Evolutionary conservation across 257 asterid genomes (phyloP).

Genomic region (Cinchona pubescens): DNA sequence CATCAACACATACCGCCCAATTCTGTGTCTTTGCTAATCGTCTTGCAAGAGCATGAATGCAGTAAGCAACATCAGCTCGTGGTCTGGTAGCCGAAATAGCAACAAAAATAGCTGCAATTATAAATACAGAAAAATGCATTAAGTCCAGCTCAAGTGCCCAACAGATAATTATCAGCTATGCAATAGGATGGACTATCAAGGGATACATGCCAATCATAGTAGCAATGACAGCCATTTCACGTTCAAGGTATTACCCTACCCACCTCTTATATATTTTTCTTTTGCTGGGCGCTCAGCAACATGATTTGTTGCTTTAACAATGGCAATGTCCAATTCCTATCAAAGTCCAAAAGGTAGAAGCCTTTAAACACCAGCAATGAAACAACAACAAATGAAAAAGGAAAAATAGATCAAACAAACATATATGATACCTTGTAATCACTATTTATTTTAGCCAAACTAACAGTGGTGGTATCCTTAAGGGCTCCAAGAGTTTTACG

Average conservation of each 20-base stretch:
- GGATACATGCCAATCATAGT: not conserved
- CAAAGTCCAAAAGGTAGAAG: constrained; percentile 8
- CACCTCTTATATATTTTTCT: constrained; percentile 90
- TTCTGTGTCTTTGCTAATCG: constrained; percentile 86
- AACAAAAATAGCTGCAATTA: constrained; percentile 74
- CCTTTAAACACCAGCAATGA: constrained; percentile 6
- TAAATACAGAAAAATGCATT: constrained; percentile 19
- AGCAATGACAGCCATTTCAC: not conserved
- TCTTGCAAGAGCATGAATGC: constrained; percentile 94
- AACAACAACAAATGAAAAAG: constrained; percentile 7
- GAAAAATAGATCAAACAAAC: not conserved
- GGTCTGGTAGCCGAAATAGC: constrained; percentile 91
- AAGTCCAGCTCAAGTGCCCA: constrained; percentile 15
- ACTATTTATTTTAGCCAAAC: constrained; percentile 90
- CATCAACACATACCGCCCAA: constrained; percentile 78
- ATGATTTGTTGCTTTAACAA: constrained; percentile 97
- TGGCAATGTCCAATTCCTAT: constrained; percentile 93
- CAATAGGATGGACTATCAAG: constrained; percentile 2
- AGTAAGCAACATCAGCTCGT: constrained; percentile 97
- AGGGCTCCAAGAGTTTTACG: constrained; percentile 94
- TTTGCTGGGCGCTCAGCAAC: constrained; percentile 92
- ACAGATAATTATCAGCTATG: constrained; percentile 7
- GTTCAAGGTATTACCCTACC: not conserved
- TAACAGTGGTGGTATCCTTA: constrained; percentile 92
- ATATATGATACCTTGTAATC: constrained; percentile 77